These are phyloP conservation scores for Chaetomium strumarium DNA, from an alignment of 2,329 filamentous ascomycete genomes.

Conservation along the genomic window DNA sequence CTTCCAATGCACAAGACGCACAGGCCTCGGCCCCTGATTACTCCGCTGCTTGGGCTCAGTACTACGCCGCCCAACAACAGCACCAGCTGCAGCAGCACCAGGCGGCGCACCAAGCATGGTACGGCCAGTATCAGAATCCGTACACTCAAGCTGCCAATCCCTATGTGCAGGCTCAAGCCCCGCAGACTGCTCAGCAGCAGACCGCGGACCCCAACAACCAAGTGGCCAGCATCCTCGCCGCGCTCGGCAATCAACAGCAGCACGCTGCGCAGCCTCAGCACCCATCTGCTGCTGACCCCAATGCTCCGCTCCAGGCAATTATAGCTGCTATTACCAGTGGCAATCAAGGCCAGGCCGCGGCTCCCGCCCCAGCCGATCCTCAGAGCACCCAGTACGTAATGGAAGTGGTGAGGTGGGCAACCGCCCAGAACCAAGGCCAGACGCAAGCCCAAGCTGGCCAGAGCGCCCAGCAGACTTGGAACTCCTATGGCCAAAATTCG, in stretches of 20 bases:
- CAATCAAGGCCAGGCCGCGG: conserved; percentile 4
- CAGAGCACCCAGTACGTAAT: conserved; percentile 20
- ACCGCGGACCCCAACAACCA: conserved; percentile 13
- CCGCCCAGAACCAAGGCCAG: conserved; percentile 7
- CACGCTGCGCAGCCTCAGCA: conserved; percentile 11
- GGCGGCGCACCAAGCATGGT: conserved; percentile 21
- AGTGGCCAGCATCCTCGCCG: conserved; percentile 18
- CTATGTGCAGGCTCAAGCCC: conserved; percentile 32
- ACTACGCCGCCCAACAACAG: conserved; percentile 35
- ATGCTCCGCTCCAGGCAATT: conserved; percentile 19
- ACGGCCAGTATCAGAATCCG: conserved; percentile 26
- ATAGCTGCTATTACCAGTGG: conserved; percentile 15
- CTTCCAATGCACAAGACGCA: conserved; percentile 3
- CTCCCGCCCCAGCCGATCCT: conserved; percentile 1
- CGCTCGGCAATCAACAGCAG: conserved; percentile 16
- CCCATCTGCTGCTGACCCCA: conserved; percentile 7
- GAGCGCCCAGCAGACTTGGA: conserved; percentile 1
- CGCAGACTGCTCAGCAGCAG: conserved; percentile 18
- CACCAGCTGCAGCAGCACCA: conserved; percentile 9
- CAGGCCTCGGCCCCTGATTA: conserved; percentile 27
- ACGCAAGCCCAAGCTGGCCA: conserved; percentile 4
- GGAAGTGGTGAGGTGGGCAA: conserved; percentile 18
- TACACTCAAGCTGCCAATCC: conserved; percentile 23
- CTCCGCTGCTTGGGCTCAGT: conserved; percentile 34
- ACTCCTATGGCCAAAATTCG: conserved; percentile 19